phyloP scores from a whole-genome alignment of 1,139 yeast species.

The Nadsonia starkeyi-henricii region DNA sequence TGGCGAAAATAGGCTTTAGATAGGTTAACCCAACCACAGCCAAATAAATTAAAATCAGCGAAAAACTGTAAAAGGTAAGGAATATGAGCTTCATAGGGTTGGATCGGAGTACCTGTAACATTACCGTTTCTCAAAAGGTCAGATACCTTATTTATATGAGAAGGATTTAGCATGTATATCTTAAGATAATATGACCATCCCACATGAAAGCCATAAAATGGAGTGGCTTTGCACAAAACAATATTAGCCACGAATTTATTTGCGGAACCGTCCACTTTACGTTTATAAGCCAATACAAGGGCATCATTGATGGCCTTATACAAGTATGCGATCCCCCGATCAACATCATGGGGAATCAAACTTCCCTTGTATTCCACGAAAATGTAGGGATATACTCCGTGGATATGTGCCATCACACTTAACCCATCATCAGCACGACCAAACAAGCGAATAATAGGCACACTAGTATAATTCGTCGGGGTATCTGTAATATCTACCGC shows the following conservation, averaged over 20 bases:
- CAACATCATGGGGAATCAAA: conserved; percentile 14
- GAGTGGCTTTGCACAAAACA: conserved; percentile 56
- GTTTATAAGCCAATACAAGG: conserved; percentile 18
- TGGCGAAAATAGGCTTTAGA: conserved; percentile 11
- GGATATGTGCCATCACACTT: conserved; percentile 54
- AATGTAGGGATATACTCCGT: conserved; percentile 73
- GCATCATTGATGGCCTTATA: conserved; percentile 18
- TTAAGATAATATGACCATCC: conserved; percentile 55
- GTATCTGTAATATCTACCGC: conserved; percentile 14
- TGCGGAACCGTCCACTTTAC: conserved; percentile 17
- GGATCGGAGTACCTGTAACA: conserved; percentile 25
- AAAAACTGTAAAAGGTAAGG: conserved; percentile 66
- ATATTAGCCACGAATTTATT: conserved; percentile 49
- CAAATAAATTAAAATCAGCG: conserved; percentile 69
- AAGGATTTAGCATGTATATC: conserved; percentile 53
- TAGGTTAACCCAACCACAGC: conserved; percentile 62
- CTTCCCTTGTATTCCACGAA: conserved; percentile 44
- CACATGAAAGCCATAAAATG: conserved; percentile 71
- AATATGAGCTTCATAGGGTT: conserved; percentile 67
- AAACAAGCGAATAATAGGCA: conserved; percentile 66
- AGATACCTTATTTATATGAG: conserved; percentile 42
- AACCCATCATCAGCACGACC: conserved; percentile 50
- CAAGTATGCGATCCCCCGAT: conserved; percentile 14
- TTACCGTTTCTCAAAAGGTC: conserved; percentile 43
- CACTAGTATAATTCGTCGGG: conserved; percentile 25